Conservation (phyloP, 108 stramenopile species). For the Conticribra guillardii region DNA sequence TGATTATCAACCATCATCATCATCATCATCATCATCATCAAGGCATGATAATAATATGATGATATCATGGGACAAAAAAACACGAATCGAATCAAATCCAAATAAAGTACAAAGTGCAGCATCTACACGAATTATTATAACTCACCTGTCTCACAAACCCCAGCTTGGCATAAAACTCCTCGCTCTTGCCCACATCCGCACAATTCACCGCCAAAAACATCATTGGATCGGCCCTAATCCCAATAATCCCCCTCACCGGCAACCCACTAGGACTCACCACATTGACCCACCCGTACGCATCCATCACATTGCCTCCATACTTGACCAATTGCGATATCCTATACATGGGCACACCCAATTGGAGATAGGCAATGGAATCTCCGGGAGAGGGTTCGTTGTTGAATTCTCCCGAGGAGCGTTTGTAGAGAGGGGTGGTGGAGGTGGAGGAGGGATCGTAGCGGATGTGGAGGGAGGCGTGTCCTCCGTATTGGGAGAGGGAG, state of each 20-base stretch:
- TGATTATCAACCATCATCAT: no score
- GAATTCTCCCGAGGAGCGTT: slow-evolving; percentile 50
- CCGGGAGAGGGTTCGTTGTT: slow-evolving; percentile 69
- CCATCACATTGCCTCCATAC: slow-evolving; percentile 75
- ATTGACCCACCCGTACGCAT: slow-evolving; percentile 86
- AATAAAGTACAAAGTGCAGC: no score
- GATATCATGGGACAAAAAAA: background rate
- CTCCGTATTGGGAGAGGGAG: slow-evolving; percentile 78
- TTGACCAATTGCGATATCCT: slow-evolving; percentile 83
- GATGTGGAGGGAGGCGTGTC: slow-evolving; percentile 80
- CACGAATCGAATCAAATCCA: no score
- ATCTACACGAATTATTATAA: no score
- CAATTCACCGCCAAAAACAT: slow-evolving; percentile 88
- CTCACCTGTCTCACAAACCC: slow-evolving; percentile 72
- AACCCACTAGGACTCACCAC: slow-evolving; percentile 80
- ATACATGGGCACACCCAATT: slow-evolving; percentile 83
- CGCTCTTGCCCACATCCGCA: slow-evolving; percentile 60
- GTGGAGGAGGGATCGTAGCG: slow-evolving; percentile 65
- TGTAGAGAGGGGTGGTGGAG: slow-evolving; percentile 54
- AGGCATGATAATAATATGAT: slow-evolving; percentile 12
- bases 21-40: no score
- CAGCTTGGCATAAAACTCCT: slow-evolving; percentile 71
- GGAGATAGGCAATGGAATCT: slow-evolving; percentile 79
- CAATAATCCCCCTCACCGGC: slow-evolving; percentile 83
- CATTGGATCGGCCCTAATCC: slow-evolving; percentile 81